Evolutionary conservation across 805 yeast genomes (phyloP), one percentile per base, ranked within the genome.

Genomic region (Wickerhamomyces ciferrii): DNA sequence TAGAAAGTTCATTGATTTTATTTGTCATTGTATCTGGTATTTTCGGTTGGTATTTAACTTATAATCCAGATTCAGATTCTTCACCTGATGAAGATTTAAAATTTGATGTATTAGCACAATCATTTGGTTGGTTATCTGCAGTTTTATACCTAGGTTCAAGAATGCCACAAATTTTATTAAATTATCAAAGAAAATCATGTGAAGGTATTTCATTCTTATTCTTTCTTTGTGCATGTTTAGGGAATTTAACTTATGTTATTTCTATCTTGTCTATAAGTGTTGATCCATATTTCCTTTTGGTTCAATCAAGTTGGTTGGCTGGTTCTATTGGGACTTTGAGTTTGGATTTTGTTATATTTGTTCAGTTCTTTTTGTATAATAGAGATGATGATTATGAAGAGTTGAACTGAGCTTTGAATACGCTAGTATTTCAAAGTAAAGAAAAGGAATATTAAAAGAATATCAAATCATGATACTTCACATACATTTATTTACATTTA

Each of bases 131-230:
- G 71, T 58, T 79, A 43, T 84, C 91, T 69, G 94, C 95, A 8
- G 61, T 70, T 1, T 69, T 87, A 37, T 87, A 87, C 58, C 67
- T 92, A 49, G 96, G 96, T 2, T 91, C 98, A 17, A 74, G 99
- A 56, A 67, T 94, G 25, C 99, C 99, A 1, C 99, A 94, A 68
- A 88, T 94, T 45, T 63, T 88, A 48, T 74, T 92, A 50, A 94
- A 94, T 67, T 88, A 75, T 60, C 74, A 83, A 62, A 77, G 97
- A 60, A 91, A 90, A 67, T 85, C 96, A 2, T 90, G 97, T 62
- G 98, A 94, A 51, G 98, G 98, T 21, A 87, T 92, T 42, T 88
- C 96, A 11, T 88, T 94, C 60, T 74, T 92, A 74, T 92, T 94
- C 67, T 92, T 92, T 68, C 69, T 94, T 20, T 92, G 94, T 73